Conservation (phyloP, 2,329 filamentous ascomycete species). For the Monilinia fructigena region DNA sequence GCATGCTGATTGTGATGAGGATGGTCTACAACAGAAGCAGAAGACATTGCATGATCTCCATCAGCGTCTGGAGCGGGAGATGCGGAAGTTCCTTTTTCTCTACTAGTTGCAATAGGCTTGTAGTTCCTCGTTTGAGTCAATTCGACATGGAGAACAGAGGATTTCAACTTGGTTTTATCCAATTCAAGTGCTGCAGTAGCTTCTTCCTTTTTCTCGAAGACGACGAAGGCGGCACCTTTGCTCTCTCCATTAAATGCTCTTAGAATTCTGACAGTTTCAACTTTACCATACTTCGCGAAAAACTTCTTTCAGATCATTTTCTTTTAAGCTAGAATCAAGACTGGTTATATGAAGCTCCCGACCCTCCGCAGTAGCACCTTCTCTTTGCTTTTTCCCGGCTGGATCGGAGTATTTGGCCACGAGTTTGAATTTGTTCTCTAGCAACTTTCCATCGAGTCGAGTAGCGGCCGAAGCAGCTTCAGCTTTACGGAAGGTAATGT, state of each 20-base stretch:
- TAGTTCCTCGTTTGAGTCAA: slow-evolving; percentile 56
- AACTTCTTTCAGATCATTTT: slow-evolving; percentile 66
- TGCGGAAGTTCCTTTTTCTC: slow-evolving; percentile 39
- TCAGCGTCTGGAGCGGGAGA: slow-evolving; percentile 40
- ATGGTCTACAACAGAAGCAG: slow-evolving; percentile 29
- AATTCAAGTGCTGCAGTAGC: slow-evolving; percentile 66
- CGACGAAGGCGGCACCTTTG: slow-evolving; percentile 77
- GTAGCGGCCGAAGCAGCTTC: slow-evolving; percentile 70
- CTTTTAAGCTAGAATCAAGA: slow-evolving; percentile 59
- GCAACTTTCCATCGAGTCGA: slow-evolving; percentile 65
- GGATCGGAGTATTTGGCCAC: slow-evolving; percentile 84
- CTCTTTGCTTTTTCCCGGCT: slow-evolving; percentile 69
- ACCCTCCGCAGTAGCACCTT: slow-evolving; percentile 80
- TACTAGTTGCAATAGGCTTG: slow-evolving; percentile 53
- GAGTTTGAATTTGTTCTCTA: slow-evolving; percentile 69
- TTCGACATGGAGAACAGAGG: slow-evolving; percentile 65
- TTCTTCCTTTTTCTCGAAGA: slow-evolving; percentile 69
- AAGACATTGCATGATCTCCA: slow-evolving; percentile 39
- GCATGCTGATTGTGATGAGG: slow-evolving; percentile 30
- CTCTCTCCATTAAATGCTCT: slow-evolving; percentile 65
- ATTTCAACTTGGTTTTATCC: slow-evolving; percentile 68
- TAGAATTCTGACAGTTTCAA: slow-evolving; percentile 71
- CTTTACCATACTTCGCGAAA: slow-evolving; percentile 77
- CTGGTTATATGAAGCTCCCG: slow-evolving; percentile 80
- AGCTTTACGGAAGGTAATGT: slow-evolving; percentile 78